Evolutionary conservation across 306 rosid species (phyloP), one percentile per base, ranked within the genome.

Genomic region (Crataegus laevigata): DNA sequence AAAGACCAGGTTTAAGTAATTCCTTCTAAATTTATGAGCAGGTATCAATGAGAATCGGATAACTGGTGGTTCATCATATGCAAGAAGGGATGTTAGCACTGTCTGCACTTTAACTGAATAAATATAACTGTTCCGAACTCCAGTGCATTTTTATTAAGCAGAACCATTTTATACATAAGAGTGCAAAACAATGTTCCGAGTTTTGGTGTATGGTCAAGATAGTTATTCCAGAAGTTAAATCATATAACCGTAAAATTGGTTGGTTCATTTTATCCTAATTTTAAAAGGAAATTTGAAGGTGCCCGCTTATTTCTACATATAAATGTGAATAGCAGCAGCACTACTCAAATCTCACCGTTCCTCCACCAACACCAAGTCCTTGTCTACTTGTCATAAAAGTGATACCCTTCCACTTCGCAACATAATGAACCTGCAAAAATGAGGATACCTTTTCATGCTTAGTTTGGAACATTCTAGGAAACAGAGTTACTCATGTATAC

Each of bases 371-470:
- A 10, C 98, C 98, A 73, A 94, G 78, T 81, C 98, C 98, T 84
- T 94, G 98, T 87, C 98, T 90, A 75, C 97, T 91, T 30, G 98
- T 94, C 97, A 94, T 91, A 75, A 90, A 94, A 61, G 98, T 94
- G 86, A 94, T 82, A 29, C 89, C 87, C 81, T 68, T 94, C 98
- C 98, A 94, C 80, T 90, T 94, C 43, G 98, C 97, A 62, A 94
- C 97, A 75, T 94, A 94, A 79, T 91, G 98, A 86, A 94, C 91
- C 98, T 94, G 84, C 85, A 89, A 86, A 58, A 57, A 24, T 11
- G 24, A 21, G 36, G 34, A 36, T 22, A 72, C 22, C 74, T 71
- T 54, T n/a, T 24, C 58, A 57, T 21, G 28, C 36, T 57, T 36
- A 9, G 38, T 54, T 71, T 71, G 52, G 15, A 59, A 54, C n/a